Percentiles rank a stretch among this genome's conserved stretches.
These are phyloP conservation scores for Tilletia setariae DNA, from an alignment of 1,284 basidiomycete genomes.

Conservation along the genomic window DNA sequence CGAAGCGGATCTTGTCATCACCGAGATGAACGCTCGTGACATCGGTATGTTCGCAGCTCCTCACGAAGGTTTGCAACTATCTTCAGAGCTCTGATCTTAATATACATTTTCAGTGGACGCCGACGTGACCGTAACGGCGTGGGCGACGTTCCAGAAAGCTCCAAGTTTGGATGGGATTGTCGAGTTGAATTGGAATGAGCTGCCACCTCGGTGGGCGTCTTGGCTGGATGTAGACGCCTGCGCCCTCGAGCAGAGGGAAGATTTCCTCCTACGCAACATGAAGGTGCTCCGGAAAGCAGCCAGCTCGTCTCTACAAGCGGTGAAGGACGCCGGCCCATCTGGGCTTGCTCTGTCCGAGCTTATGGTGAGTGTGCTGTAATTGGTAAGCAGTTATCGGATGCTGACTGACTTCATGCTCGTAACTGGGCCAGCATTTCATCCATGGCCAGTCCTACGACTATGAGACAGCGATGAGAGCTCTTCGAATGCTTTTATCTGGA, in stretches of 20 bases:
- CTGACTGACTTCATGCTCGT: not conserved
- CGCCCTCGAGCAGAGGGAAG: too few relatives aligned
- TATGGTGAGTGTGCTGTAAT: not conserved
- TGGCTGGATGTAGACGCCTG: not conserved
- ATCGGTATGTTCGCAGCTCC: not conserved
- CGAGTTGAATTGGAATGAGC: not conserved
- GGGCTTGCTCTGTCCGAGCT: not conserved
- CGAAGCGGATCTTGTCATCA: not conserved
- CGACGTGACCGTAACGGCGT: not conserved
- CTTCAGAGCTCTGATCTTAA: not conserved
- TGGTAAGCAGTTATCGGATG: not conserved
- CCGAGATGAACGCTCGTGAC: not conserved
- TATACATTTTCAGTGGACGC: not conserved
- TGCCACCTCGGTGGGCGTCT: not conserved
- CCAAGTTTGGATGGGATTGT: not conserved
- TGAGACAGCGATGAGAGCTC: too few relatives aligned
- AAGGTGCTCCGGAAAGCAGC: not conserved
- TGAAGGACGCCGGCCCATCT: not conserved
- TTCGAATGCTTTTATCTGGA: not conserved
- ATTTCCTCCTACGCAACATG: not conserved
- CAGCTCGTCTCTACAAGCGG: not conserved
- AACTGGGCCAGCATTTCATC: not conserved
- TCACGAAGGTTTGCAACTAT: not conserved
- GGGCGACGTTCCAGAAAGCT: not conserved
- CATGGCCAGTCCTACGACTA: too few relatives aligned